These are phyloP conservation scores for Phytophthora cryptogea DNA, from an alignment of 352 stramenopile species.

Conservation along the genomic window DNA sequence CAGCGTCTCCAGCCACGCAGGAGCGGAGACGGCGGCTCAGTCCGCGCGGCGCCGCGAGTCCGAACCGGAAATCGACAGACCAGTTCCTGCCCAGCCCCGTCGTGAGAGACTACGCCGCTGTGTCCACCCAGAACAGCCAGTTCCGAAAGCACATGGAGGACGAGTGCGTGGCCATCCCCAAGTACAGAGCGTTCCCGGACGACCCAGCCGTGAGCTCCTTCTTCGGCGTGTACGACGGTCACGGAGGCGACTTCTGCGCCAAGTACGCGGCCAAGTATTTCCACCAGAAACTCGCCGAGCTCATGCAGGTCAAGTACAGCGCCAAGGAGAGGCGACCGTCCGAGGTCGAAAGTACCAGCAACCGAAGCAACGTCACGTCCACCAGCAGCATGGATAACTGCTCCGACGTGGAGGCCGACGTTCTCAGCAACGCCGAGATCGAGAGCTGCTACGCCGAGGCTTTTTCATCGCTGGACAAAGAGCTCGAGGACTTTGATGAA, in stretches of 20 bases:
- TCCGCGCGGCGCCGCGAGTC: slow-evolving; percentile 1
- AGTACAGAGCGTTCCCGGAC: slow-evolving; percentile 58
- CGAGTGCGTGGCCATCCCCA: slow-evolving; percentile 77
- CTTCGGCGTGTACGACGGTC: slow-evolving; percentile 85
- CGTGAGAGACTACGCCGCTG: slow-evolving; percentile 68
- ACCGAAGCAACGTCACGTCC: slow-evolving; percentile 52
- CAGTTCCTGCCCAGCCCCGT: slow-evolving; percentile 44
- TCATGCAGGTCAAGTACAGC: slow-evolving; percentile 47
- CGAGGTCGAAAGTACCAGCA: slow-evolving; percentile 39
- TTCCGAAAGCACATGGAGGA: slow-evolving; percentile 87
- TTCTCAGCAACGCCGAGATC: slow-evolving; percentile 64
- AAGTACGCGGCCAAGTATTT: slow-evolving; percentile 81
- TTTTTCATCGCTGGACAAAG: slow-evolving; percentile 64
- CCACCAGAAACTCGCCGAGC: slow-evolving; percentile 53
- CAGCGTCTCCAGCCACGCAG: slow-evolving; percentile 12
- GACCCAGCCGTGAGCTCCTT: slow-evolving; percentile 74
- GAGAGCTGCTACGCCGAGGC: slow-evolving; percentile 62
- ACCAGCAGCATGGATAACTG: slow-evolving; percentile 49
- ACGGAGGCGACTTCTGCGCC: slow-evolving; percentile 79
- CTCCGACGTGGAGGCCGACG: slow-evolving; percentile 43
- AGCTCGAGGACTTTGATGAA: slow-evolving; percentile 72
- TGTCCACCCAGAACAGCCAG: slow-evolving; percentile 82
- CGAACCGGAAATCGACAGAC: slow-evolving; percentile 18
- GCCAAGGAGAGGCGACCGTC: slow-evolving; percentile 39
- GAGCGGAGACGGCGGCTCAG: slow-evolving; percentile 22